Base-by-base conservation (phyloP, 352 stramenopile genomes). In the Thalassiosira livingstoniorum region DNA sequence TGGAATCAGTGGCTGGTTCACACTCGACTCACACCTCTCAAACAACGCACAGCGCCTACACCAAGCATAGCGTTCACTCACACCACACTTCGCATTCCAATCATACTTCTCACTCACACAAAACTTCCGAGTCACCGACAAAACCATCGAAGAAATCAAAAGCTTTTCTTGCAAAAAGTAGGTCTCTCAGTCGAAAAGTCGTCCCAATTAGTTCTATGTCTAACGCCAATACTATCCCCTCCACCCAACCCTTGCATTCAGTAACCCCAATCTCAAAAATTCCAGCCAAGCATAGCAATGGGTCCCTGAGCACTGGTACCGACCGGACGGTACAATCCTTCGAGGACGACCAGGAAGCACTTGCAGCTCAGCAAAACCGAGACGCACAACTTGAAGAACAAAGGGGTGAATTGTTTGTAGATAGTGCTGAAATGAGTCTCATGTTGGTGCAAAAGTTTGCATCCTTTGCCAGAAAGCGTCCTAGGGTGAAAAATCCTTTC, bases 341-440 rank as follows among this genome's bases (percentile, higher is more conserved):
- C 4, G 47, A 23, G 21, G 47, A 58, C 4, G n/a, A 58, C 5
- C 47, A 29, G 10, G 11, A 58, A 58, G n/a, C 11, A 58, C 42
- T 18, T 51, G 42, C 10, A 51, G 10, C 42, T 51, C 42, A 51
- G 18, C 42, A 51, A 18, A 51, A 51, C 10, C 42, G 18, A 51
- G 42, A 51, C 18, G 10, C 42, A 18, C 10, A 51, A 18, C 18
- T 18, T 18, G 42, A 51, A 51, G 42, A 51, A 51, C 10, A 51
- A n/a, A 15, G 15, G 7, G 39, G 15, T 47, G 39, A 47, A 58
- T 11, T 7, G 27, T 5, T 58, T 5, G 10, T 58, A 4, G 21
- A 58, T 29, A 58, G 11, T 58, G 47, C 47, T 10, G 47, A 58
- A 58, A 7, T 25, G 47, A 58, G 47, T 58, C 21, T 58, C 5